Conservation (phyloP, 306 rosid genomes). For the Cyamopsis tetragonoloba region DNA sequence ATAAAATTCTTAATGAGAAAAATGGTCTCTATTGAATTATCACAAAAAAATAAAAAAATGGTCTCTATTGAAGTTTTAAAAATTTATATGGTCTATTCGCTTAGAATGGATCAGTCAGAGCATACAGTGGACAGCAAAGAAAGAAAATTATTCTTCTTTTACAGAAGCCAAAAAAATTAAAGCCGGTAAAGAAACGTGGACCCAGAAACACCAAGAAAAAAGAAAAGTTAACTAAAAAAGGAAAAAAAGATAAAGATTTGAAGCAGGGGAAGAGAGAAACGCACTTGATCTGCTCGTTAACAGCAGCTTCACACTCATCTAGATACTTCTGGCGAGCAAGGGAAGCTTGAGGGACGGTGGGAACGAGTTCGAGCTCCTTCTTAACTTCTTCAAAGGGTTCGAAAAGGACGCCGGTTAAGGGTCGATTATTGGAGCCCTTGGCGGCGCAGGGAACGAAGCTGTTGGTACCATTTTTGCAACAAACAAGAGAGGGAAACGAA, state of each 20-base stretch:
- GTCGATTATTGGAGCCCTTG: slow-evolving; percentile 39
- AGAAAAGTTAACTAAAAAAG: not conserved
- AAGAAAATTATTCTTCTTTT: no score
- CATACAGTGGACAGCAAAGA: no score
- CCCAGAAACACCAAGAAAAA: not conserved
- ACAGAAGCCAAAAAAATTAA: no score
- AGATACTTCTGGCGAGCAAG: slow-evolving; percentile 65
- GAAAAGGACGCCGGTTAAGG: slow-evolving; percentile 66
- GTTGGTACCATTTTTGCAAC: slow-evolving; percentile 12
- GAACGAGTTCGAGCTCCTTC: slow-evolving; percentile 84
- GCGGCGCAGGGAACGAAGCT: slow-evolving; percentile 37
- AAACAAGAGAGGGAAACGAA: slow-evolving; percentile 29
- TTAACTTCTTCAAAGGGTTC: slow-evolving; percentile 88
- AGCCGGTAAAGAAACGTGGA: not conserved
- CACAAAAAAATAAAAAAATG: no score
- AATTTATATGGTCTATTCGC: no score
- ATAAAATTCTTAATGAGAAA: no score
- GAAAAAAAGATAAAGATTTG: not conserved
- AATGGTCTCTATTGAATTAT: no score
- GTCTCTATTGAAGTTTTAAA: not conserved
- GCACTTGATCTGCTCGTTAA: slow-evolving; percentile 85
- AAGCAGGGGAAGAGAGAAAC: not conserved
- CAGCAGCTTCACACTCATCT: slow-evolving; percentile 49
- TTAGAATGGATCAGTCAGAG: no score
- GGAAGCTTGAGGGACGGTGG: slow-evolving; percentile 55